These are phyloP conservation scores for Kwoniella shandongensis DNA, from an alignment of 768 basidiomycete species.

Conservation along the genomic window DNA sequence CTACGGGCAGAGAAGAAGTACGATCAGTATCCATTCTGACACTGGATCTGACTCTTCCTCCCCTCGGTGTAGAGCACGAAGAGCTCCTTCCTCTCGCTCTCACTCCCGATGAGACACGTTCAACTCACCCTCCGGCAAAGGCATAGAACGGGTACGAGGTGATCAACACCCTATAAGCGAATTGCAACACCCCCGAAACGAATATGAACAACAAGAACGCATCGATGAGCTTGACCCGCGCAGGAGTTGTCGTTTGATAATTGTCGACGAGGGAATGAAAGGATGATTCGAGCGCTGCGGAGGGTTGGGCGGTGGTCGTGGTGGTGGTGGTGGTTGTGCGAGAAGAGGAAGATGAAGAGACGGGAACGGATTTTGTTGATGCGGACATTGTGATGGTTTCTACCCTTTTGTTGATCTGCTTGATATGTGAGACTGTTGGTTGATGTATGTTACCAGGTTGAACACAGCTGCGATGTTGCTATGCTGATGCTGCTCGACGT, in stretches of 20 bases:
- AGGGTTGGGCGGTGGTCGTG: constrained; percentile 19
- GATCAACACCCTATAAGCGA: constrained; percentile 84
- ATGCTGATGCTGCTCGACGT: too few species aligned
- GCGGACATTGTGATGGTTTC: background rate
- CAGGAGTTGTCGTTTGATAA: constrained; percentile 73
- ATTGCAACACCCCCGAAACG: constrained; percentile 84
- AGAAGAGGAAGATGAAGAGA: background rate
- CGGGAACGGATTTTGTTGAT: background rate
- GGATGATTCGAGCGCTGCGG: constrained; percentile 31
- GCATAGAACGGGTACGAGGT: constrained; percentile 97
- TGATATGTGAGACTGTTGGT: too few species aligned
- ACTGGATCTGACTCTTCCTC: too few species aligned
- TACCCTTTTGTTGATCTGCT: background rate
- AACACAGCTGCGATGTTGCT: too few species aligned
- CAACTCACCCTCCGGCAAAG: constrained; percentile 84
- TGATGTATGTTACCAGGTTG: too few species aligned
- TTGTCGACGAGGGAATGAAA: constrained; percentile 41
- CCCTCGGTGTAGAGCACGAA: background rate
- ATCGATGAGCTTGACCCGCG: constrained; percentile 91
- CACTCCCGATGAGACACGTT: background rate
- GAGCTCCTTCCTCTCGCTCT: background rate
- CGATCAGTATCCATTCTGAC: background rate
- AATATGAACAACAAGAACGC: constrained; percentile 87
- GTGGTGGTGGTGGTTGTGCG: constrained; percentile 4
- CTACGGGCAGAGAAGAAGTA: constrained; percentile 55